phyloP scores from a whole-genome alignment of 768 basidiomycete species.

The Favolaschia claudopus region DNA sequence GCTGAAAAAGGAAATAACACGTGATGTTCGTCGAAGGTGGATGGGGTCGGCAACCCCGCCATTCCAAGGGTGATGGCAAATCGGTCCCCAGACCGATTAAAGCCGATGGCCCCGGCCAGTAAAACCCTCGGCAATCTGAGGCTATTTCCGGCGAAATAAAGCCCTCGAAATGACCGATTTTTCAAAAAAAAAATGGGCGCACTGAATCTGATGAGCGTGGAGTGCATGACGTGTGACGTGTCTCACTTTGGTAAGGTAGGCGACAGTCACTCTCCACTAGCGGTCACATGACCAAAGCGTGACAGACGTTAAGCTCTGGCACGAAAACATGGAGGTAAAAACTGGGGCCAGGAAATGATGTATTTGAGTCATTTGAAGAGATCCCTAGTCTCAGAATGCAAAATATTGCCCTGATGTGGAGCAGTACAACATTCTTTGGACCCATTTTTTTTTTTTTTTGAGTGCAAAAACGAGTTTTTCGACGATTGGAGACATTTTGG shows the following conservation, averaged over 20 bases:
- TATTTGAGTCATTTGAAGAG: background rate
- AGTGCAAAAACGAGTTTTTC: slow-evolving; percentile 1
- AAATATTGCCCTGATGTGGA: background rate
- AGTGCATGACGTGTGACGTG: too few relatives aligned
- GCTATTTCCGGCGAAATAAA: too few relatives aligned
- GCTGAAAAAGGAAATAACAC: too few relatives aligned
- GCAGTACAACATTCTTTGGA: background rate
- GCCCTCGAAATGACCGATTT: too few relatives aligned
- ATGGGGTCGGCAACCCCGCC: too few relatives aligned
- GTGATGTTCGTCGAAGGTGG: too few relatives aligned
- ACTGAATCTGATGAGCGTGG: too few relatives aligned
- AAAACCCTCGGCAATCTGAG: too few relatives aligned
- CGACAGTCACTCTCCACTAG: background rate
- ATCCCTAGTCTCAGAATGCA: slow-evolving; percentile 4
- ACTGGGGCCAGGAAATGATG: slow-evolving; percentile 1
- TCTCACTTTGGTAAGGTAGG: background rate
- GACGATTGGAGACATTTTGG: background rate
- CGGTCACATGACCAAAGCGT: background rate
- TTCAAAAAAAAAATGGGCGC: too few relatives aligned
- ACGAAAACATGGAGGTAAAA: background rate
- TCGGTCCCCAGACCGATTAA: too few relatives aligned
- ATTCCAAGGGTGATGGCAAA: too few relatives aligned
- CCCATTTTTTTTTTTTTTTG: slow-evolving; percentile 7
- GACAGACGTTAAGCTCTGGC: slow-evolving; percentile 1
- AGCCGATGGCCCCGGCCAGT: too few relatives aligned